phyloP scores from a whole-genome alignment of 768 basidiomycete genomes.

The Hypholoma fasciculare region DNA sequence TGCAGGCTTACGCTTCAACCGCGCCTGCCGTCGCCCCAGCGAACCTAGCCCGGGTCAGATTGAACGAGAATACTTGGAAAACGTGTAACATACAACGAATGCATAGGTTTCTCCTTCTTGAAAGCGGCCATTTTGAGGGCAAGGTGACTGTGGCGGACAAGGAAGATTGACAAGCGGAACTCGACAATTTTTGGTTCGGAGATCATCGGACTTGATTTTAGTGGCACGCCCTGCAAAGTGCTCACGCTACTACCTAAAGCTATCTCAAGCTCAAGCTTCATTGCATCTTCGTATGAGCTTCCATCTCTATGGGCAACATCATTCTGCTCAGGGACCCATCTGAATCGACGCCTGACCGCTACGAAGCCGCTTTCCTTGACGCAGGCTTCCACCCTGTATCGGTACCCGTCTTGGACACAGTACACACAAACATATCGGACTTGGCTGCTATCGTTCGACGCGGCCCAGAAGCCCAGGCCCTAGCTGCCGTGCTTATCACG shows the following conservation, averaged over 20 bases:
- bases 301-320: slow-evolving; percentile 31
- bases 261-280: too few relatives aligned
- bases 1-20: slow-evolving; percentile 78
- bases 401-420: slow-evolving; percentile 74
- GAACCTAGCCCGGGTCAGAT: slow-evolving; percentile 35
- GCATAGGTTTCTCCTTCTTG: slow-evolving; percentile 79
- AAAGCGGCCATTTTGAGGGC: slow-evolving; percentile 36
- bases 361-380: slow-evolving; percentile 49
- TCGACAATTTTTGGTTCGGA: slow-evolving; percentile 3
- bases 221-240: neutral
- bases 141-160: neutral
- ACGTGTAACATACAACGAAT: slow-evolving; percentile 60
- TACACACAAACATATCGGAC: slow-evolving; percentile 44
- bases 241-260: neutral
- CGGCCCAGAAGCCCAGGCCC: slow-evolving; percentile 32
- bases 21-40: slow-evolving; percentile 94
- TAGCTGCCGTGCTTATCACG: slow-evolving; percentile 73
- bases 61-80: neutral
- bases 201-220: neutral
- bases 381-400: slow-evolving; percentile 55
- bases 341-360: slow-evolving; percentile 50
- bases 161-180: neutral
- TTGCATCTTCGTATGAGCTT: neutral
- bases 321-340: slow-evolving; percentile 46
- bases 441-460: slow-evolving; percentile 42